Base-by-base conservation (phyloP, 164 flowering plant species). In the Kingdonia uniflora region DNA sequence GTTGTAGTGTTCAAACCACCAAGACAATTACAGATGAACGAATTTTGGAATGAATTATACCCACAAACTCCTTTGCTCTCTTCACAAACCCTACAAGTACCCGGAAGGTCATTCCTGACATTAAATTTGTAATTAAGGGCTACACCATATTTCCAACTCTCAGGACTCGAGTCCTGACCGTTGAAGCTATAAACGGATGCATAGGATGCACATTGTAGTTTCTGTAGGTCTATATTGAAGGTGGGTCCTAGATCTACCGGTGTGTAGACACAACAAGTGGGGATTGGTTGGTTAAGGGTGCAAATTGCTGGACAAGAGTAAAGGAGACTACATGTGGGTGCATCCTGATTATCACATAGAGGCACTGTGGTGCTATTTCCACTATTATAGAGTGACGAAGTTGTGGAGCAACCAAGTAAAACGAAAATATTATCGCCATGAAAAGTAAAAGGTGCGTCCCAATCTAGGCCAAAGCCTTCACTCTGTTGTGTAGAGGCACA, bases 231-330 rank as follows among this genome's bases (percentile, higher is more conserved):
- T 78, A 85, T 75, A 0, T 80, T 79, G 44, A 76, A 82, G 0
- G 81, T 44, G 2, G 94, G 89, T 8, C 87, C 89, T 1, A 82
- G 78, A 62, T 85, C 79, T n/a, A 82, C 78, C 12, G 95, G 89
- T 0, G 87, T 60, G 68, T 82, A 85, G n/a, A 85, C 74, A 47
- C 95, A 85, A 52, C 95, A 85, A 0, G 81, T 74, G 0, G 82
- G 70, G 44, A 75, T 61, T 0, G 85, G 88, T 0, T 65, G 57
- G 26, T 68, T 70, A 11, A 79, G 69, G 23, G 65, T 59, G 24
- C 68, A 70, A 6, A 78, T 66, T 0, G 88, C 62, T 7, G 62
- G 69, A 55, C 88, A 85, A 0, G 82, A 74, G 49, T 69, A 74
- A 6, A 85, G 72, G 43, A 61, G 66, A 40, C 74, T 74, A 60